Evolutionary conservation across 148 eudicot genomes (phyloP).

Genomic region (Rhododendron ovatum): DNA sequence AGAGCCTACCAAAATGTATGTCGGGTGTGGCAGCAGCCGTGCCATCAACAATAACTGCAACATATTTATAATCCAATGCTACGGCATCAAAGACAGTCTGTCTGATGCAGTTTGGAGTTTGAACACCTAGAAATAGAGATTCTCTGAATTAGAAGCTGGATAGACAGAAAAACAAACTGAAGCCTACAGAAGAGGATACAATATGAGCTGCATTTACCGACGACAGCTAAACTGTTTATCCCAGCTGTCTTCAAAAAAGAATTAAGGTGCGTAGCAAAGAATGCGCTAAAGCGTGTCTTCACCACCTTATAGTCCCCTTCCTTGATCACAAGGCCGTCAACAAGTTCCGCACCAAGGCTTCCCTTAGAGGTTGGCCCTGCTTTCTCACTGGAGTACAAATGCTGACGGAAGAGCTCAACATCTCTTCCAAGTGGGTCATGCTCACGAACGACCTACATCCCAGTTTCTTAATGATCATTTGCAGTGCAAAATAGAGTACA

Average conservation of each 20-base stretch:
- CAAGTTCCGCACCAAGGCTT: constrained; percentile 68
- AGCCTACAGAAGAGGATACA: neutral
- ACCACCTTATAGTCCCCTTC: constrained; percentile 84
- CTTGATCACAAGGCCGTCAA: constrained; percentile 68
- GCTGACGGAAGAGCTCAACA: constrained; percentile 81
- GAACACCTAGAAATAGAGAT: constrained; percentile 58
- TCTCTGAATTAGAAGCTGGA: neutral
- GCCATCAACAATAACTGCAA: constrained; percentile 84
- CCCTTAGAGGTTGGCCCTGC: constrained; percentile 71
- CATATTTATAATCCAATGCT: constrained; percentile 75
- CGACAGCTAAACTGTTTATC: constrained; percentile 61
- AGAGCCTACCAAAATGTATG: constrained; percentile 59
- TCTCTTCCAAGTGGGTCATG: constrained; percentile 93
- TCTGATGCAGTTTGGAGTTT: constrained; percentile 96
- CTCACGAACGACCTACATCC: constrained; percentile 81
- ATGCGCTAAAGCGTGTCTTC: constrained; percentile 90
- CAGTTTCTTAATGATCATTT: neutral
- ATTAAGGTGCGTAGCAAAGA: constrained; percentile 81
- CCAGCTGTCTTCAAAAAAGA: constrained; percentile 59
- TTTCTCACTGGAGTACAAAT: constrained; percentile 49
- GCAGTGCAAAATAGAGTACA: neutral
- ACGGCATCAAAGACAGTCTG: constrained; percentile 97
- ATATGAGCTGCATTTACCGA: constrained; percentile 39
- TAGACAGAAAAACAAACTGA: neutral
- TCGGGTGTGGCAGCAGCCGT: constrained; percentile 93